Evolutionary conservation across 2,329 filamentous ascomycete species (phyloP).

Genomic region (Myriangium duriaei): DNA sequence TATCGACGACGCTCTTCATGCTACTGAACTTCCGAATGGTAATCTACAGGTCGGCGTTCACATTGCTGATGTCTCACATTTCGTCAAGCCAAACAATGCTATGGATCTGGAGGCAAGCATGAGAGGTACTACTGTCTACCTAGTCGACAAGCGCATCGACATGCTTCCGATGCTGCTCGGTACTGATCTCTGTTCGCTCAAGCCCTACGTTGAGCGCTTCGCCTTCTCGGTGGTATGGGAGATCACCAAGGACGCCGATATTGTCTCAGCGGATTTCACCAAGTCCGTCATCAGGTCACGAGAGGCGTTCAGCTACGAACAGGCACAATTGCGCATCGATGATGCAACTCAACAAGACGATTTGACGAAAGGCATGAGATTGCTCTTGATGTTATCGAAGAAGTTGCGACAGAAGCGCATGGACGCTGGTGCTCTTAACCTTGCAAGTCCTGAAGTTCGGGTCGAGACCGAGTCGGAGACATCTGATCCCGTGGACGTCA

Average conservation of each 20-base stretch:
- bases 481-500: constrained; percentile 88
- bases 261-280: constrained; percentile 76
- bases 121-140: constrained; percentile 89
- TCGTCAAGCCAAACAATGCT: constrained; percentile 90
- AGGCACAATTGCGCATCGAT: constrained; percentile 88
- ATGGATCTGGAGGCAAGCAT: constrained; percentile 95
- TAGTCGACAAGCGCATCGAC: constrained; percentile 98
- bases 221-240: constrained; percentile 55
- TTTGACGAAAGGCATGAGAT: constrained; percentile 78
- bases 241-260: constrained; percentile 69
- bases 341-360: constrained; percentile 79
- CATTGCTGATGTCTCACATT: constrained; percentile 98
- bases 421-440: constrained; percentile 86
- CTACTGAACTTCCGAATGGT: constrained; percentile 70
- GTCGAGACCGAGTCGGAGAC: constrained; percentile 93
- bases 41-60: constrained; percentile 95
- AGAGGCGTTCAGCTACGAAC: constrained; percentile 95
- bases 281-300: constrained; percentile 96
- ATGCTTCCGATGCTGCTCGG: constrained; percentile 96
- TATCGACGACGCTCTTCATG: constrained; percentile 94
- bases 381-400: constrained; percentile 75
- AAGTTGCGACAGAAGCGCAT: constrained; percentile 90
- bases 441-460: constrained; percentile 95
- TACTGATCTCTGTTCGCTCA: constrained; percentile 90
- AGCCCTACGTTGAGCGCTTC: constrained; percentile 83